A percentile compares a stretch with the other conserved stretches of the same genome.
Evolutionary conservation across 176 grass and related monocot genomes (phyloP).

Genomic region (maize (Zea mays)): DNA sequence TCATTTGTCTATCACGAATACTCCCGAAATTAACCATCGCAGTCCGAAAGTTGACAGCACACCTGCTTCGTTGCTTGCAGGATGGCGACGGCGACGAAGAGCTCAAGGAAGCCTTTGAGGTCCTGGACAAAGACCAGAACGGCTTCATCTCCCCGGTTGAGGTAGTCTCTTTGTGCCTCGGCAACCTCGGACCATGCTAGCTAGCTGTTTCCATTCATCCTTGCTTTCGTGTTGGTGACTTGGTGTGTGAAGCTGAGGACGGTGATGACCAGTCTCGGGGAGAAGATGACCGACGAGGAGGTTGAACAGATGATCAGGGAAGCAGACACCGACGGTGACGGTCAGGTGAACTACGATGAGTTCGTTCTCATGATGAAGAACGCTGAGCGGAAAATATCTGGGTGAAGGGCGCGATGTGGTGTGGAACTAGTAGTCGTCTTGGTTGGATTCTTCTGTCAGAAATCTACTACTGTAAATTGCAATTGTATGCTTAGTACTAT

Average conservation of each 20-base stretch:
- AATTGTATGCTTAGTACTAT: slow-evolving; percentile 25
- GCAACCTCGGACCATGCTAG: neutral
- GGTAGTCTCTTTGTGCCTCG: slow-evolving; percentile 28
- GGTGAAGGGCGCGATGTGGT: slow-evolving; percentile 31
- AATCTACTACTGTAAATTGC: slow-evolving; percentile 30
- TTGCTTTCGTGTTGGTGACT: neutral
- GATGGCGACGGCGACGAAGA: slow-evolving; percentile 64
- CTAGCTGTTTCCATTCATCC: slow-evolving; percentile 5
- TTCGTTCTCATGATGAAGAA: slow-evolving; percentile 74
- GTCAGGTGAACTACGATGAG: slow-evolving; percentile 65
- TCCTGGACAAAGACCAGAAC: slow-evolving; percentile 80
- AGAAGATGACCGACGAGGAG: slow-evolving; percentile 65
- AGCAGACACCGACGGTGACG: slow-evolving; percentile 65
- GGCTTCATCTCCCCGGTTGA: slow-evolving; percentile 76
- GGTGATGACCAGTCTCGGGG: slow-evolving; percentile 76
- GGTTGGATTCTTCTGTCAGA: neutral
- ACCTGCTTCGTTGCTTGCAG: slow-evolving; percentile 33
- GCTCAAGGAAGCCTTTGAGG: slow-evolving; percentile 75
- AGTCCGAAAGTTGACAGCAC: neutral
- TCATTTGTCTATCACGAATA: neutral
- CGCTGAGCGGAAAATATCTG: slow-evolving; percentile 44
- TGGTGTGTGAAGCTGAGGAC: slow-evolving; percentile 48
- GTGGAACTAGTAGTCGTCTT: neutral
- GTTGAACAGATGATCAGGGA: slow-evolving; percentile 74
- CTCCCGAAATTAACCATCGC: neutral